These are phyloP conservation scores for Cnidoscolus chayamansa DNA, from an alignment of 441 rosid species.

Conservation along the genomic window DNA sequence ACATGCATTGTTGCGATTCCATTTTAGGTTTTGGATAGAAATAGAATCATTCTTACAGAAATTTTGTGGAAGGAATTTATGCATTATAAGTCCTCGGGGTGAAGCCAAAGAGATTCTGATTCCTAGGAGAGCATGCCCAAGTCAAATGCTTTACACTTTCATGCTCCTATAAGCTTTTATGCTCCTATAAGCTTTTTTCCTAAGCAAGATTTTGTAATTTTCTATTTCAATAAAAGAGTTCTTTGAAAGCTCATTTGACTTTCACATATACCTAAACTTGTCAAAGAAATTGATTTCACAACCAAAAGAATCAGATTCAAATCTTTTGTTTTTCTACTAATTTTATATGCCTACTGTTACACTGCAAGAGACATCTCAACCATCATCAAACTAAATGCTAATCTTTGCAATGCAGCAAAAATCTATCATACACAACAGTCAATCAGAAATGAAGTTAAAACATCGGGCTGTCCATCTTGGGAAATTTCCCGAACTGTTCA, in stretches of 20 bases:
- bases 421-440: not conserved
- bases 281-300: constrained; percentile 14
- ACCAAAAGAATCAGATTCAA: not conserved
- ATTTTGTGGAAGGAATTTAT: not conserved
- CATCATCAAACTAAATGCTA: not conserved
- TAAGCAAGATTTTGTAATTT: not conserved
- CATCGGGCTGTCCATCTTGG: not conserved
- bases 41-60: constrained; percentile 1
- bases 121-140: not conserved
- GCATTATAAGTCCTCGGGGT: not conserved
- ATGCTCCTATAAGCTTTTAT: not conserved
- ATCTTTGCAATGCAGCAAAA: not conserved
- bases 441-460: not conserved
- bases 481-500: constrained; percentile 17
- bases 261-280: not conserved
- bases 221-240: not conserved
- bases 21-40: not conserved
- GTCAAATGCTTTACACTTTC: not conserved
- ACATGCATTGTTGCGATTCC: constrained; percentile 25
- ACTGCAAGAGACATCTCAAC: constrained; percentile 4
- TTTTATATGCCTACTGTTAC: not conserved
- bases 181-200: not conserved
- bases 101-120: not conserved
- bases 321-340: not conserved
- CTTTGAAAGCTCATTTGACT: not conserved